A percentile compares a stretch with the other conserved stretches of the same genome.
Evolutionary conservation across 352 stramenopile genomes (phyloP).

Genomic region (Globisporangium polare): DNA sequence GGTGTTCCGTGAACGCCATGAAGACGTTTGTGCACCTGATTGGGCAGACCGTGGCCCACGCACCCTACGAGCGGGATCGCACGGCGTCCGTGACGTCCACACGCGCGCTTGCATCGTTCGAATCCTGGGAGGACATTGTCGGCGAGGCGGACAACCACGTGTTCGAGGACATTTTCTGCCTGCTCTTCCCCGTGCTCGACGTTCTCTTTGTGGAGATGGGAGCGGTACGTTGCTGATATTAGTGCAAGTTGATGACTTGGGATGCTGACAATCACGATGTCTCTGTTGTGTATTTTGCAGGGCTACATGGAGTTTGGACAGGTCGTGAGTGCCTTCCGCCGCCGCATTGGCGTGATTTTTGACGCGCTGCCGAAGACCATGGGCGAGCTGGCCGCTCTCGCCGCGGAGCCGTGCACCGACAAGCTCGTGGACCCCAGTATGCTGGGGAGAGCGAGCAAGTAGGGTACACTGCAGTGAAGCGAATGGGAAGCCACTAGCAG

Average conservation of each 20-base stretch:
- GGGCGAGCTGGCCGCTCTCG: constrained; percentile 56
- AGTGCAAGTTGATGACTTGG: neutral
- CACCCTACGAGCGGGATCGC: constrained; percentile 21
- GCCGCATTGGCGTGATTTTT: constrained; percentile 70
- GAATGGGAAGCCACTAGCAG: neutral
- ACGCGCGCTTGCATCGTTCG: constrained; percentile 33
- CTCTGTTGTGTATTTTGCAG: constrained; percentile 26
- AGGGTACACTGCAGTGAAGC: neutral
- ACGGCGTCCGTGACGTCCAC: constrained; percentile 28
- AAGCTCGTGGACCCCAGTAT: constrained; percentile 27
- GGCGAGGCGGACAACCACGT: constrained; percentile 72
- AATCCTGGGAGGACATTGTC: constrained; percentile 73
- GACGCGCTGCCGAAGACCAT: constrained; percentile 55
- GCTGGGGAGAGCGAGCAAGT: constrained; percentile 12
- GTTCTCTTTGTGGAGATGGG: constrained; percentile 85
- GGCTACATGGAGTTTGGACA: constrained; percentile 90
- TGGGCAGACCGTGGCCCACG: constrained; percentile 34
- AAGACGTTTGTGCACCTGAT: constrained; percentile 78
- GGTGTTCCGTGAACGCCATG: constrained; percentile 61
- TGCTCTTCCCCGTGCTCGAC: constrained; percentile 78
- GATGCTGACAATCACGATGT: neutral
- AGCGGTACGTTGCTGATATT: constrained; percentile 44
- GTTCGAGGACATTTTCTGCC: constrained; percentile 84
- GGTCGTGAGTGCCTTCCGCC: constrained; percentile 64
- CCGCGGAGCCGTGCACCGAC: constrained; percentile 63